Base-by-base conservation (phyloP, 2,329 filamentous ascomycete genomes). In the Pseudogymnoascus sp. region DNA sequence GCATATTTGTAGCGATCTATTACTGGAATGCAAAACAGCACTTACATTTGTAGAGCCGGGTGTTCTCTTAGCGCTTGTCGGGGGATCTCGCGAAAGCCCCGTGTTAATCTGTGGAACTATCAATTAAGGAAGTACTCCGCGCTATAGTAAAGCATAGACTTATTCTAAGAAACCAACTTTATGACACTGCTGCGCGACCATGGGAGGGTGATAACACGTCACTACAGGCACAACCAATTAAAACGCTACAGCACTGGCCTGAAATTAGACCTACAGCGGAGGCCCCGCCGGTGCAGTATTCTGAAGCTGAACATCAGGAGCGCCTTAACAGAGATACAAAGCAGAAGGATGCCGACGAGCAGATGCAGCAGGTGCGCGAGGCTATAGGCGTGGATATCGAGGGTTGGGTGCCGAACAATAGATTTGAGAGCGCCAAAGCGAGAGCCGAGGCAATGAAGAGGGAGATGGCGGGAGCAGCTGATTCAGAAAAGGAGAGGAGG, bases 141-240 rank as follows among this genome's bases (percentile, higher is more conserved):
- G 65, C 65, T 9, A 62, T 65, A 58, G 52, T 52, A 60, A 63
- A 64, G 59, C 18, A 63, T 37, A 67, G 58, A 40, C 55, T 65
- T 59, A 59, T 66, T 52, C 61, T 66, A 61, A 66, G 63, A 42
- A 66, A 61, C 59, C 63, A 62, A 61, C 61, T 67, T 40, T 67
- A 66, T 39, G 61, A 65, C 58, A 63, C 29, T 60, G 65, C 63
- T 63, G 21, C 60, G 35, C 59, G 59, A 40, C 65, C 65, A 58
- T 67, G 64, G 66, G 66, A 67, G 60, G 66, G 66, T 45, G 66
- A 65, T 60, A 67, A 66, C 62, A 65, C 63, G 37, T 65, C 66
- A 13, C 63, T 67, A 25, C 61, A 67, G 63, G 62, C 64, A n/a
- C 60, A 67, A 33, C 64, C 66, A 39, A 66, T 67, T 21, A 61